Percentiles rank a stretch among this genome's conserved stretches.
phyloP scores from a whole-genome alignment of 306 rosid species.

The Sechiopsis laciniata region DNA sequence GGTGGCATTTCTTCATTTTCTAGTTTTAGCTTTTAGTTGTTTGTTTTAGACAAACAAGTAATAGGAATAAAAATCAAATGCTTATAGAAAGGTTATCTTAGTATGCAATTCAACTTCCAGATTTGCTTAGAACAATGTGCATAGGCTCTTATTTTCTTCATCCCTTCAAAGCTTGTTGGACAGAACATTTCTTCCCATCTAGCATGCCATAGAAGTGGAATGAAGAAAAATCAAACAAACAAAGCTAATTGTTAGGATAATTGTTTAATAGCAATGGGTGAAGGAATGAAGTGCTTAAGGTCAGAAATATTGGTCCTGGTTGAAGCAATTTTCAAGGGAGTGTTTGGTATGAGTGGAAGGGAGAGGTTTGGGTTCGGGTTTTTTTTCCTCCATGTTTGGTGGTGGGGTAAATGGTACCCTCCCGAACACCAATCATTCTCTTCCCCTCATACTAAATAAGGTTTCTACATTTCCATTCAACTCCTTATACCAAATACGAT shows the following conservation, averaged over 20 bases:
- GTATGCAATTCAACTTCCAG: conserved; percentile 39
- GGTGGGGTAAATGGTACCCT: no score
- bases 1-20: neutral
- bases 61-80: neutral
- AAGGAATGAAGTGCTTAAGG: neutral
- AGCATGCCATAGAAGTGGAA: conserved; percentile 75
- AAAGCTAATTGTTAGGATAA: neutral
- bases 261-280: neutral
- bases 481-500: no score
- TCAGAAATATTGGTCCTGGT: neutral
- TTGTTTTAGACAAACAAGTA: neutral
- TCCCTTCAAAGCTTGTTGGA: conserved; percentile 53
- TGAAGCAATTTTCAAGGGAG: neutral
- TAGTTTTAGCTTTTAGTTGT: neutral
- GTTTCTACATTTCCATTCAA: no score
- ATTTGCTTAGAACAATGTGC: conserved; percentile 81
- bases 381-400: no score
- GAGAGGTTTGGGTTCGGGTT: no score
- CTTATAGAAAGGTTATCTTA: no score
- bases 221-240: neutral
- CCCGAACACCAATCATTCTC: no score
- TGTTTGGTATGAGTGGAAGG: no score
- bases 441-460: no score
- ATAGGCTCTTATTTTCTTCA: conserved; percentile 62
- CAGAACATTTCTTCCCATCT: conserved; percentile 74